Percentiles rank a stretch among this genome's conserved stretches.
Evolutionary conservation across 768 basidiomycete species (phyloP).

Genomic region (Mycena rebaudengoi): DNA sequence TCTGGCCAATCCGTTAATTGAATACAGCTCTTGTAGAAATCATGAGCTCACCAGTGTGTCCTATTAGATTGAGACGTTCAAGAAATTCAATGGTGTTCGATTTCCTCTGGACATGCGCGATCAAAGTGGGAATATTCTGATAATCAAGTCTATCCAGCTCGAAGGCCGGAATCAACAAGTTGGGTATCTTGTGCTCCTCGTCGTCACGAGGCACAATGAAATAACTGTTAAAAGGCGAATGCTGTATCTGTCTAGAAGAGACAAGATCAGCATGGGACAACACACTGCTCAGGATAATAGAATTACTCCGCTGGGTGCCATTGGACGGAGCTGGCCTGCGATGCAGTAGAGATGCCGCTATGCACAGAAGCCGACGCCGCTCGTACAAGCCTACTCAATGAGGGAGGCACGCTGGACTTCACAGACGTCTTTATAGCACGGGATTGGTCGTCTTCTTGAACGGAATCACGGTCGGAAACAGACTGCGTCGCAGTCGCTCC

Average conservation of each 20-base stretch:
- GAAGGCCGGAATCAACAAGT: background rate
- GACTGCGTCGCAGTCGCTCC: background rate
- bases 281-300: no score
- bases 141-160: background rate
- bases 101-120: background rate
- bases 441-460: no score
- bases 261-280: no score
- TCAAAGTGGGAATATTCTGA: background rate
- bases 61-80: background rate
- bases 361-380: no score
- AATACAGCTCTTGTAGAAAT: background rate
- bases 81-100: background rate
- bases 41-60: background rate
- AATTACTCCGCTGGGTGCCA: no score
- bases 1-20: background rate
- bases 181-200: no score
- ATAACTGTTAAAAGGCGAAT: background rate
- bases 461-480: background rate
- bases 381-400: no score
- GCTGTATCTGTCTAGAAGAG: no score
- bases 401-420: no score
- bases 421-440: no score
- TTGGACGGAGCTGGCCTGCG: no score
- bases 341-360: no score
- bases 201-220: background rate